A percentile compares a stretch with the other conserved stretches of the same genome.
Evolutionary conservation across 179 eudicot species (phyloP).

Genomic region (Heliamphora ciliata): DNA sequence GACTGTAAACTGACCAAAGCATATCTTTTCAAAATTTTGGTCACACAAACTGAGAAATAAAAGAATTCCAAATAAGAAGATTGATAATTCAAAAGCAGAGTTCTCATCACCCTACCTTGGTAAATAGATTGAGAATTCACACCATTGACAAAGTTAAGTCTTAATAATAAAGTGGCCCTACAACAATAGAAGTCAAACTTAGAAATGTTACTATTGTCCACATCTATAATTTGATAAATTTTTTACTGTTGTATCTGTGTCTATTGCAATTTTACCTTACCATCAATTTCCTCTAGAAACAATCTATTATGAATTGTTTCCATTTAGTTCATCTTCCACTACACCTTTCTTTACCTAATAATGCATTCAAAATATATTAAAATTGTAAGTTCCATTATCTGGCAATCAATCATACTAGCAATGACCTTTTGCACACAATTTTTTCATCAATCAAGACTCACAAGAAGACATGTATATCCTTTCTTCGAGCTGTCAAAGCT

Average conservation of each 20-base stretch:
- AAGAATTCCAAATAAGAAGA: not conserved
- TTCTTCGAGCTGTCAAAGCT: constrained; percentile 21
- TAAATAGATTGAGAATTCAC: constrained; percentile 19
- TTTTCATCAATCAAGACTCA: constrained; percentile 25
- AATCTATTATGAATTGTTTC: constrained; percentile 20
- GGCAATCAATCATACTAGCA: not conserved
- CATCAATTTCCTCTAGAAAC: constrained; percentile 57
- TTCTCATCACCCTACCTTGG: constrained; percentile 15
- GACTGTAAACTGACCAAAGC: not conserved
- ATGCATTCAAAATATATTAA: not conserved
- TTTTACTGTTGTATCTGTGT: not conserved
- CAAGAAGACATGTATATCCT: constrained; percentile 31
- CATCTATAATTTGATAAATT: not conserved
- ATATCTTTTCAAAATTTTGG: not conserved
- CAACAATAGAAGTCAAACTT: constrained; percentile 12
- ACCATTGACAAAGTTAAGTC: not conserved
- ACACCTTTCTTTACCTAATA: constrained; percentile 35
- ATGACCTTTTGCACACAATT: not conserved
- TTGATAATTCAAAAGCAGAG: not conserved
- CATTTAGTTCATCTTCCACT: constrained; percentile 35
- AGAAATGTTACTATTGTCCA: not conserved
- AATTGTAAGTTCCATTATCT: not conserved
- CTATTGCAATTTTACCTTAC: constrained; percentile 32
- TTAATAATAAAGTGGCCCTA: constrained; percentile 37
- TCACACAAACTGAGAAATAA: not conserved